Evolutionary conservation across 805 yeast genomes (phyloP).

Genomic region (Candida hungchunana): DNA sequence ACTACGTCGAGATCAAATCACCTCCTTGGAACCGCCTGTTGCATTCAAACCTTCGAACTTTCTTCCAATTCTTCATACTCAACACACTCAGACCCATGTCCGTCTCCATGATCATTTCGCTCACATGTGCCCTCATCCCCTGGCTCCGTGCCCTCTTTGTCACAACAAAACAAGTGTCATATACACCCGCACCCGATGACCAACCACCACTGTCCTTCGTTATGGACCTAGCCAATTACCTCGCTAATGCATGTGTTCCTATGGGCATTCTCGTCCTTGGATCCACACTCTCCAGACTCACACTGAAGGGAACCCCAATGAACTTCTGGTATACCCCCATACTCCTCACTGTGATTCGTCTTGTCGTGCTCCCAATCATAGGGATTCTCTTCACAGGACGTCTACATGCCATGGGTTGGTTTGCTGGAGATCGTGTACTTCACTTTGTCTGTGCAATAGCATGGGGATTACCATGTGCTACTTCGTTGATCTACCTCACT

Average conservation of each 20-base stretch:
- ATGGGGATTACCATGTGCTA: slow-evolving; percentile 86
- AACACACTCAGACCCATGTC: slow-evolving; percentile 74
- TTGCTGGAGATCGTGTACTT: slow-evolving; percentile 48
- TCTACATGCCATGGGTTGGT: slow-evolving; percentile 64
- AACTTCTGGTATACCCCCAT: slow-evolving; percentile 43
- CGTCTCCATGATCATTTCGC: slow-evolving; percentile 57
- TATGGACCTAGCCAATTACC: slow-evolving; percentile 73
- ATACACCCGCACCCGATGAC: slow-evolving; percentile 80
- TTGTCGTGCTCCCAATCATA: slow-evolving; percentile 74
- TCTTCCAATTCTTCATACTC: slow-evolving; percentile 34
- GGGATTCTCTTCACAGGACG: slow-evolving; percentile 67
- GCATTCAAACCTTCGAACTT: not conserved
- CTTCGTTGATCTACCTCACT: slow-evolving; percentile 81
- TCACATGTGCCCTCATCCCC: slow-evolving; percentile 77
- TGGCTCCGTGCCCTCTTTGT: slow-evolving; percentile 79
- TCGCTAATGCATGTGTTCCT: slow-evolving; percentile 90
- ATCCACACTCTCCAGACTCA: slow-evolving; percentile 79
- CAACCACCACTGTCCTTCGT: slow-evolving; percentile 82
- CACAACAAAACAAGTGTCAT: slow-evolving; percentile 33
- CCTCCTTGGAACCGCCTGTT: not conserved
- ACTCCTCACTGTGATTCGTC: slow-evolving; percentile 50
- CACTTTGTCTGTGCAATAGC: slow-evolving; percentile 71
- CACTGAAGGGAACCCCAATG: slow-evolving; percentile 43
- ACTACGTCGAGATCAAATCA: no score
- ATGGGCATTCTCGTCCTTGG: slow-evolving; percentile 82